A percentile compares a stretch with the other conserved stretches of the same genome.
Evolutionary conservation across 2,329 filamentous ascomycete species (phyloP).

Genomic region (Epichloe baconii): DNA sequence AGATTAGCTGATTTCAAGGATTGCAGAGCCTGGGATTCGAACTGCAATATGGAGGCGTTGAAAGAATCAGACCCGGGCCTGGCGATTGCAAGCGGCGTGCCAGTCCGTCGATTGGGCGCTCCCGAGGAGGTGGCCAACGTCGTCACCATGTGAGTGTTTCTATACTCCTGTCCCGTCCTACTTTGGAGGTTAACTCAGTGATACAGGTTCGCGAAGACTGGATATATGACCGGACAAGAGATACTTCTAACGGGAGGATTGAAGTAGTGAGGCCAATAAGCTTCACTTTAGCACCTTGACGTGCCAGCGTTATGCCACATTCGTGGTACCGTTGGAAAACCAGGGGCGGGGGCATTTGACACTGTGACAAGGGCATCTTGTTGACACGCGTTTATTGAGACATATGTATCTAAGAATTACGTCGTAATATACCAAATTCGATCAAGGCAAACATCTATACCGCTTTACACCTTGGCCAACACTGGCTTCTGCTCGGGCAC

Average conservation of each 20-base stretch:
- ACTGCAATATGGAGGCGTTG: background rate
- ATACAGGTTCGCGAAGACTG: conserved; percentile 5
- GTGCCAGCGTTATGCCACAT: too few relatives aligned
- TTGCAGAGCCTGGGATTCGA: conserved; percentile 3
- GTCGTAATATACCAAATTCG: background rate
- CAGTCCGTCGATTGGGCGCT: conserved; percentile 4
- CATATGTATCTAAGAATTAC: background rate
- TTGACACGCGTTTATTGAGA: background rate
- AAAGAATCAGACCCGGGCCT: conserved; percentile 3
- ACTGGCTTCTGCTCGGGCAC: conserved; percentile 7
- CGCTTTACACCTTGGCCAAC: background rate
- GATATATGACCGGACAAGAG: conserved; percentile 7
- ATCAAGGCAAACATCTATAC: background rate
- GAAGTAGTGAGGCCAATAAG: background rate
- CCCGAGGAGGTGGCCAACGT: conserved; percentile 7
- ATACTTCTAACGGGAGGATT: conserved; percentile 4
- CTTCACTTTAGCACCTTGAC: too few relatives aligned
- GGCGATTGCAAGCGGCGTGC: conserved; percentile 4
- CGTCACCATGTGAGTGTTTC: conserved; percentile 3
- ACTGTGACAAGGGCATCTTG: background rate
- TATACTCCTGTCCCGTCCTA: too few relatives aligned
- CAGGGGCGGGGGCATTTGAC: too few relatives aligned
- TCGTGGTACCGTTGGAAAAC: background rate
- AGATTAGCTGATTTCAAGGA: background rate
- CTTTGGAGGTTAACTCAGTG: background rate